Evolutionary conservation across 31 red algal species (phyloP).

Genomic region (Endocladia muricata): DNA sequence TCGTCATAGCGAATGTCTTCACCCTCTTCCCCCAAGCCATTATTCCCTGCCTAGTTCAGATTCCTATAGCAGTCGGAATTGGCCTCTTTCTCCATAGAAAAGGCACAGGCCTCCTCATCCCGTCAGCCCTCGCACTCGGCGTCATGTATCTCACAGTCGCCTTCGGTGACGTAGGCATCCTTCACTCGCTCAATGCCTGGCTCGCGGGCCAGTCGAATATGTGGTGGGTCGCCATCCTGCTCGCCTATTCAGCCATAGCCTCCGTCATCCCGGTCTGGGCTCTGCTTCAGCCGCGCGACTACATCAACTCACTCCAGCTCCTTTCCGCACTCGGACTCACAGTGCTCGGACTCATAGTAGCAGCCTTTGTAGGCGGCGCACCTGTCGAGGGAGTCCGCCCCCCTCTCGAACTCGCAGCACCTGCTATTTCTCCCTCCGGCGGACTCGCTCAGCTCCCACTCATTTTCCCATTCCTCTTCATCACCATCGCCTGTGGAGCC

Average conservation of each 20-base stretch:
- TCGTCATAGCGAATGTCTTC: not conserved
- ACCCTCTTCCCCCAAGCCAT: not conserved
- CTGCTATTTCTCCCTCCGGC: not conserved
- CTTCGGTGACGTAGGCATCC: not conserved
- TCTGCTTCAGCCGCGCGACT: not conserved
- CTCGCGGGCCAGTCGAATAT: not conserved
- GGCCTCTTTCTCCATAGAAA: not conserved
- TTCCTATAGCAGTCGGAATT: not conserved
- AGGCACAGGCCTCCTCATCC: not conserved
- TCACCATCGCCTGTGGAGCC: not conserved
- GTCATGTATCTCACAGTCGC: not conserved
- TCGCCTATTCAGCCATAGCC: not conserved
- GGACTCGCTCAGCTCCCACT: not conserved
- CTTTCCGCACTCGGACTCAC: not conserved
- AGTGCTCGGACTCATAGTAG: not conserved
- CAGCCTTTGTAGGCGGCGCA: not conserved
- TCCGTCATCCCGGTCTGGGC: not conserved
- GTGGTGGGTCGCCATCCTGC: not conserved
- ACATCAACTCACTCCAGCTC: not conserved
- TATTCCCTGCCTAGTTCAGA: not conserved
- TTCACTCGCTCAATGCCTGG: not conserved
- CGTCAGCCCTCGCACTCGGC: not conserved
- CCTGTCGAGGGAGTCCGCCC: not conserved
- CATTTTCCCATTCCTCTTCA: not conserved
- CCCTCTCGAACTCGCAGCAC: not conserved